phyloP scores from a whole-genome alignment of 108 stramenopile species.

The Fragilaria radians region DNA sequence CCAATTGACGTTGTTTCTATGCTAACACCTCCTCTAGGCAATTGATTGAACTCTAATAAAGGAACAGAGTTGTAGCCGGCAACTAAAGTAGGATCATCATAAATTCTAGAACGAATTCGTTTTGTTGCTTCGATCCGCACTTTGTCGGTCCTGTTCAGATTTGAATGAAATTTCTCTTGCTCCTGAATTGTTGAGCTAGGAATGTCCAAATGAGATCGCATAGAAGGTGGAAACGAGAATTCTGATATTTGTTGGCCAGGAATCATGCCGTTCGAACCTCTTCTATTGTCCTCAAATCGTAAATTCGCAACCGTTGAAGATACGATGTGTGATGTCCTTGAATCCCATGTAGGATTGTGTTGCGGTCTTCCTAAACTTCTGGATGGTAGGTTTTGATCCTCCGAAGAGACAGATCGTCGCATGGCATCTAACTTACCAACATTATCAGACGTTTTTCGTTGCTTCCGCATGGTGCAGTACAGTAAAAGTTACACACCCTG shows the following conservation, averaged over 20 bases:
- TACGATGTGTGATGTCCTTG: background rate
- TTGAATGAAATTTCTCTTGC: background rate
- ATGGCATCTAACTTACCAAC: no score
- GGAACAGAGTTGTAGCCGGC: slow-evolving; percentile 45
- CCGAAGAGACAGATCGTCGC: background rate
- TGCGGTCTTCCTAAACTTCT: background rate
- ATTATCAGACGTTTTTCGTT: no score
- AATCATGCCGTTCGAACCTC: background rate
- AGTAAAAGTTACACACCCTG: no score
- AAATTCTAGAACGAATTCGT: slow-evolving; percentile 9
- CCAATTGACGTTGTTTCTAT: slow-evolving; percentile 61
- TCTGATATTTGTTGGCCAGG: background rate
- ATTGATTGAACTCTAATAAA: slow-evolving; percentile 28
- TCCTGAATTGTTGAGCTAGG: background rate
- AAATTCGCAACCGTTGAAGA: background rate
- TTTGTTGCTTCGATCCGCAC: background rate
- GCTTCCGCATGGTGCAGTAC: no score
- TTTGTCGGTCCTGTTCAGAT: background rate
- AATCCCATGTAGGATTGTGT: background rate
- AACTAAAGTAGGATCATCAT: slow-evolving; percentile 29
- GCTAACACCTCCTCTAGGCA: slow-evolving; percentile 60
- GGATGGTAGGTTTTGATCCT: background rate
- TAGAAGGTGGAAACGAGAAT: background rate
- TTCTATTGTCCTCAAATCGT: background rate
- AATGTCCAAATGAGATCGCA: background rate